Base-by-base conservation (phyloP, 1,284 basidiomycete genomes). In the Puccinia polysora region DNA sequence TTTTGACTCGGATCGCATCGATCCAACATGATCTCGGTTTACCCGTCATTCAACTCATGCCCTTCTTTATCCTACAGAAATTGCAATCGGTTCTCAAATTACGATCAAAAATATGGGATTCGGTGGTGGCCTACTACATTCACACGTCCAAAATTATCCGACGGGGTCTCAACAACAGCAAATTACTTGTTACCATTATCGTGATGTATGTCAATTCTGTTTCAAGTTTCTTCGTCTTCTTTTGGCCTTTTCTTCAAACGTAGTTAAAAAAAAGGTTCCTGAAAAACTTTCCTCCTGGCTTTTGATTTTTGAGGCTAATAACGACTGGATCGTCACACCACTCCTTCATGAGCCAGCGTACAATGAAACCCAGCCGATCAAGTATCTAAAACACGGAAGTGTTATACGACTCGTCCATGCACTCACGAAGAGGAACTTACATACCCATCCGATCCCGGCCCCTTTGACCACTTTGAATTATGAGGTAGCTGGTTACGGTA, bases 121-220 rank as follows among this genome's bases (percentile, higher is more conserved):
- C 84, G 96, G 95, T 36, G 95, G 95, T 69, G 95, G 96, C 49
- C 84, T 98, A 3, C 83, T 98, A 0, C 96, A 98, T 80, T 97
- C 95, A 14, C 96, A 98, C 81, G 85, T 95, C 23, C 95, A 97
- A 80, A 89, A 90, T 0, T 97, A 88, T 80, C 96, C 96, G 0
- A 84, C 87, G 18, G 95, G 94, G n/a, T 96, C 91, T 0, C 83
- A 84, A 73, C 94, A 98, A 80, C 95, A 97, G 78, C 96, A 98
- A 81, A 88, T 98, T 12, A 99, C 95, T 0, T 98, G 95, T 82
- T 98, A 98, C 81, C 95, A 98, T 83, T 97, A 98, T 86, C 96
- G 95, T 82, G 95, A 98, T 81, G 86, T 69, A 20, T 23, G 53
- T 58, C 23, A n/a, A 43, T 47, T 15, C 34, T 12, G 12, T n/a